Conservation (phyloP, 495 filamentous ascomycete genomes). For the Penicillium roqueforti region DNA sequence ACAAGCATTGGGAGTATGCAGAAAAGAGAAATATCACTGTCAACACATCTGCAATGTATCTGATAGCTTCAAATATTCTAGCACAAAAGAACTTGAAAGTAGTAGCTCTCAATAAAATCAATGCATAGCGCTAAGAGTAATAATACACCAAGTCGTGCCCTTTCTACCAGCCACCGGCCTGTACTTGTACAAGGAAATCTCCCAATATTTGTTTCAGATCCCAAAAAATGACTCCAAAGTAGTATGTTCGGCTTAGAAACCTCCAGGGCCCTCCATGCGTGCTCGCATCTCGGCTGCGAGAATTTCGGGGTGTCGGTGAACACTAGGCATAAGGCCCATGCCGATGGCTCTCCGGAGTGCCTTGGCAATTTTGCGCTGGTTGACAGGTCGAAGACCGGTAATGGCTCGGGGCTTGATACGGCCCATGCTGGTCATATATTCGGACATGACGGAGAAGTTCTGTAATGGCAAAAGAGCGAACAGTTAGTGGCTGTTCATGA, state of each 20-base stretch:
- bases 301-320: slow-evolving; percentile 89
- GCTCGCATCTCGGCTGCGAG: slow-evolving; percentile 45
- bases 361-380: slow-evolving; percentile 90
- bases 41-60: not conserved
- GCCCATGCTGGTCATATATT: slow-evolving; percentile 80
- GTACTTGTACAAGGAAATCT: slow-evolving; percentile 20
- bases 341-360: slow-evolving; percentile 85
- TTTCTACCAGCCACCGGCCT: slow-evolving; percentile 4
- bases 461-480: slow-evolving; percentile 28
- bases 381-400: slow-evolving; percentile 80
- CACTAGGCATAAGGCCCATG: slow-evolving; percentile 85
- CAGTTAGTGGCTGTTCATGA: slow-evolving; percentile 5
- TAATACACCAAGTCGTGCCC: slow-evolving; percentile 24
- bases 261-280: slow-evolving; percentile 22
- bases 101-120: slow-evolving; percentile 4
- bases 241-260: slow-evolving; percentile 2
- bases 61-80: not conserved
- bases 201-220: not conserved
- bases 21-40: not conserved
- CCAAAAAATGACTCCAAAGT: not conserved
- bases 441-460: slow-evolving; percentile 92
- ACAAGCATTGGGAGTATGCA: not conserved
- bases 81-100: not conserved
- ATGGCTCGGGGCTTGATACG: slow-evolving; percentile 69
- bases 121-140: slow-evolving; percentile 23